Conservation (phyloP, 306 rosid genomes). For the Vachellia pachyceras region DNA sequence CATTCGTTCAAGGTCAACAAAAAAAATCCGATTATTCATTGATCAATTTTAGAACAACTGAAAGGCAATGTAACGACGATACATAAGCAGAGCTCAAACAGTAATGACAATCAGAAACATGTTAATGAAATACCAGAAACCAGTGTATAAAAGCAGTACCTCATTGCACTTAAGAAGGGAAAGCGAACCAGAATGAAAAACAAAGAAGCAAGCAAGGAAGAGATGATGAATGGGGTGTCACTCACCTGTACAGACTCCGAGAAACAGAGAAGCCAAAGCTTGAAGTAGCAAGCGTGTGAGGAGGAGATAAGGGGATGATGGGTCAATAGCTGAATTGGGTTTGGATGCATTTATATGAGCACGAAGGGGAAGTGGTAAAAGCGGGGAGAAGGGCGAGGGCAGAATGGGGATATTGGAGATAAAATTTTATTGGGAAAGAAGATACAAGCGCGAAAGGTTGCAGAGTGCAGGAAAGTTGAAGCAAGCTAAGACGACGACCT, state of each 20-base stretch:
- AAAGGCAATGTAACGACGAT: background rate
- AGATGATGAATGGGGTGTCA: constrained; percentile 33
- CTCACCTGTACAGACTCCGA: constrained; percentile 48
- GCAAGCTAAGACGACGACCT: constrained; percentile 83
- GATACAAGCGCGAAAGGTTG: constrained; percentile 51
- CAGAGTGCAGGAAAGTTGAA: constrained; percentile 78
- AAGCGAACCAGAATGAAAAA: background rate
- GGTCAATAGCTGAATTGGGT: constrained; percentile 44
- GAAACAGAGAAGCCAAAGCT: constrained; percentile 50
- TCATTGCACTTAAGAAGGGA: constrained; percentile 6
- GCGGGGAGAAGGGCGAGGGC: constrained; percentile 48
- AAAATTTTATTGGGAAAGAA: constrained; percentile 33
- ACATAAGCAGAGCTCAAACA: background rate
- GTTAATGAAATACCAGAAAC: background rate
- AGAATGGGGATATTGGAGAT: constrained; percentile 44
- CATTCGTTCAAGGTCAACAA: too few relatives aligned
- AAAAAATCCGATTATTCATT: background rate
- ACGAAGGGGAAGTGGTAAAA: constrained; percentile 37
- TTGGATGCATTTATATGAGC: constrained; percentile 48
- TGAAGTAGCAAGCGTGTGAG: constrained; percentile 37
- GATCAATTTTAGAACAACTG: constrained; percentile 30
- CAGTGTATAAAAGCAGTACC: constrained; percentile 19
- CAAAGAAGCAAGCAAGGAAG: constrained; percentile 3
- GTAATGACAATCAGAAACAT: constrained; percentile 14
- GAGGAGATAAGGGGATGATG: constrained; percentile 48